Conservation (phyloP, 192 early-diverging fungal species). For the Polychytrium aggregatum region DNA sequence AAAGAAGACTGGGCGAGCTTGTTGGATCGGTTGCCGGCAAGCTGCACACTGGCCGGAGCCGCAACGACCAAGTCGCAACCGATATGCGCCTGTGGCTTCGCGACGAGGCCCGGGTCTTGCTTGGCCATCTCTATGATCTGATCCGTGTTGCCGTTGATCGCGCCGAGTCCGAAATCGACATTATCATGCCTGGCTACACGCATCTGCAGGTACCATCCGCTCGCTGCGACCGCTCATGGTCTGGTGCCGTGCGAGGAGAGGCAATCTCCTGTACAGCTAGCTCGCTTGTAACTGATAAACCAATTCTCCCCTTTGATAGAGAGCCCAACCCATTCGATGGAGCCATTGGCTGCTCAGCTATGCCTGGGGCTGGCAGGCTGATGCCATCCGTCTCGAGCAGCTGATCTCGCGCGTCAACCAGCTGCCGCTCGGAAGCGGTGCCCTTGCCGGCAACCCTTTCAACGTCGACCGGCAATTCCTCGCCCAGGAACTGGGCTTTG, state of each 20-base stretch:
- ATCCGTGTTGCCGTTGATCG: slow-evolving; percentile 61
- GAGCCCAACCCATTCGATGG: slow-evolving; percentile 98
- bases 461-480: slow-evolving; percentile 86
- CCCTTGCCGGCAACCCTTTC: slow-evolving; percentile 95
- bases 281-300: no score
- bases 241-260: neutral
- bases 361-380: slow-evolving; percentile 83
- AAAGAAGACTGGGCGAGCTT: slow-evolving; percentile 84
- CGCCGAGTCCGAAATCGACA: slow-evolving; percentile 81
- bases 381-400: slow-evolving; percentile 73
- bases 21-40: slow-evolving; percentile 89
- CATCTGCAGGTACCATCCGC: slow-evolving; percentile 64
- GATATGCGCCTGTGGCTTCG: slow-evolving; percentile 93
- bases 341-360: slow-evolving; percentile 81
- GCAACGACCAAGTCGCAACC: slow-evolving; percentile 98
- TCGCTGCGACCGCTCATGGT: neutral
- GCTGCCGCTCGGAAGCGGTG: slow-evolving; percentile 85
- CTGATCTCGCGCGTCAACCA: slow-evolving; percentile 70
- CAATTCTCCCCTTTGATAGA: no score
- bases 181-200: slow-evolving; percentile 99
- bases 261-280: no score
- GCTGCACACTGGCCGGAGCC: slow-evolving; percentile 89
- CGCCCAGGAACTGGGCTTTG: slow-evolving; percentile 80
- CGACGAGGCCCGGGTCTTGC: slow-evolving; percentile 57
- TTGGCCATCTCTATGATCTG: slow-evolving; percentile 61